These are phyloP conservation scores for Wickerhamiella domercqiae DNA, from an alignment of 805 yeast genomes.

Conservation along the genomic window DNA sequence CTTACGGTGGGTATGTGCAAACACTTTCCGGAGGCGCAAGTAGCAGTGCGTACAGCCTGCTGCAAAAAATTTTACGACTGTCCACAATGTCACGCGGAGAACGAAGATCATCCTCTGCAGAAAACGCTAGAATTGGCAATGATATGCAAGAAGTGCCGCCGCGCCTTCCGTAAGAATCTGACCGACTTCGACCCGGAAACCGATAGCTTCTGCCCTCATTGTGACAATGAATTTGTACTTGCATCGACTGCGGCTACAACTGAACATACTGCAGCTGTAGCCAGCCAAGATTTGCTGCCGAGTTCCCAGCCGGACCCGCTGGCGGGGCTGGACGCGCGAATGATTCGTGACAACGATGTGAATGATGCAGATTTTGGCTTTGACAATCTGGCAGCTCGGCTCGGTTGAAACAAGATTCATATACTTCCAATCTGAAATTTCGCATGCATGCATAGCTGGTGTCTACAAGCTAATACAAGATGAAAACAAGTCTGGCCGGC, in stretches of 20 bases:
- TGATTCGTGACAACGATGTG: slow-evolving; percentile 22
- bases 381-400: slow-evolving; percentile 9
- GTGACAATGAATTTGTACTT: slow-evolving; percentile 23
- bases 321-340: slow-evolving; percentile 14
- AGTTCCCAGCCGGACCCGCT: neutral
- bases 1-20: too few species aligned
- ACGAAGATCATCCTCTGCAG: slow-evolving; percentile 20
- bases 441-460: neutral
- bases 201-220: slow-evolving; percentile 24
- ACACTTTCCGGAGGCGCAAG: slow-evolving; percentile 23
- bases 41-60: slow-evolving; percentile 21
- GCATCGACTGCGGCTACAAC: slow-evolving; percentile 4
- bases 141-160: slow-evolving; percentile 23
- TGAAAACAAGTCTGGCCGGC: too few species aligned
- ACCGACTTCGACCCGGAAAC: slow-evolving; percentile 22
- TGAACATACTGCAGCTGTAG: slow-evolving; percentile 10
- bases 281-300: slow-evolving; percentile 8
- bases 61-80: slow-evolving; percentile 25
- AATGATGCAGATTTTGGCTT: slow-evolving; percentile 19
- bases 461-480: neutral
- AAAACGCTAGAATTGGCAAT: slow-evolving; percentile 22
- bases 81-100: slow-evolving; percentile 22
- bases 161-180: slow-evolving; percentile 24
- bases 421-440: neutral
- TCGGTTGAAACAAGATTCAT: slow-evolving; percentile 13